Evolutionary conservation across 2,329 filamentous ascomycete species (phyloP), one percentile per base, ranked within the genome.

Genomic region (Botrytis porri): DNA sequence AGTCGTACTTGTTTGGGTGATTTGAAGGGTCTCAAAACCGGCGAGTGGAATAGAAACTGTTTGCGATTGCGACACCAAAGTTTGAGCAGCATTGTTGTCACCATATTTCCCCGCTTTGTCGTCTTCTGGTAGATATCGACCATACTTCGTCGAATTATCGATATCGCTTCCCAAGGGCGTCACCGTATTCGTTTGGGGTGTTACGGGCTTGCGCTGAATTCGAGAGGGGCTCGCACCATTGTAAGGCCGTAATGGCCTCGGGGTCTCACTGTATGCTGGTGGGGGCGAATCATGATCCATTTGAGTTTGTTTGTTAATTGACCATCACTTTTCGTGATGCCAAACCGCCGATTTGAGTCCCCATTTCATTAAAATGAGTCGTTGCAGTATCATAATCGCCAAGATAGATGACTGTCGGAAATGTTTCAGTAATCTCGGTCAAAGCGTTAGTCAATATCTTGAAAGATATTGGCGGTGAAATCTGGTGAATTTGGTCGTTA

Each of bases 181-280:
- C 37, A 29, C 51, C 1, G 60, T 9, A 32, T 64, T 18, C 20
- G 0, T 25, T 22, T 20, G 25, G 41, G 18, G 22, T 57, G 51
- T 29, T 22, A 72, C 25, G 14, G 48, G 70, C 62, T 72, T 72
- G 18, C 70, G 70, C 25, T 39, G n/a, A 29, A 72, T 35, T 54
- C 32, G 70, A 39, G 63, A 59, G 22, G 61, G 48, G 14, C 70
- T 63, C 29, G 41, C 29, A 39, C 22, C 64, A 29, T 67, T 25
- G 57, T 16, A 39, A 45, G 20, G 54, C 25, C 9, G 57, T 32
- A 59, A 39, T 45, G 51, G 3, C 29, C 39, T 29, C 18, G 29
- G 63, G 35, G 57, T 48, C 25, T 73, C 72, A 66, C 57, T 48
- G 41, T 75, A 71, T 39, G 69, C 39, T 29, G 71, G 69, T 29